Conservation (phyloP, 768 basidiomycete genomes). For the Hypholoma sublateritium region DNA sequence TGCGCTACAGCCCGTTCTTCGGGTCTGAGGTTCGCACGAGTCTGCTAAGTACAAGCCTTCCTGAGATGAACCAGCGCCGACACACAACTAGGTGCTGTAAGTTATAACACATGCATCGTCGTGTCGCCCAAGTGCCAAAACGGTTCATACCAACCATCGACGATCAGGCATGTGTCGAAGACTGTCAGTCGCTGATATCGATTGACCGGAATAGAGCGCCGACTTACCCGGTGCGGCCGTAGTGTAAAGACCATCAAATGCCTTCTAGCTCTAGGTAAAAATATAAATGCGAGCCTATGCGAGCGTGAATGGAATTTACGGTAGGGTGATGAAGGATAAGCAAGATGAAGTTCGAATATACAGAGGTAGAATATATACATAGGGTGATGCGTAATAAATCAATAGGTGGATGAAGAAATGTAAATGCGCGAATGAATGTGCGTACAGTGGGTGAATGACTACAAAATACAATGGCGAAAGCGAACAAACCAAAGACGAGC, state of each 20-base stretch:
- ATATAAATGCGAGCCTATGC: neutral
- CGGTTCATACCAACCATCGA: neutral
- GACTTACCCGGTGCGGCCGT: neutral
- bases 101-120: too few species aligned
- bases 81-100: too few species aligned
- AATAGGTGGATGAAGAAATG: neutral
- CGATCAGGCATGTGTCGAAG: neutral
- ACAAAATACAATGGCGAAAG: slow-evolving; percentile 4
- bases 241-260: neutral
- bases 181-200: neutral
- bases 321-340: neutral
- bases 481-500: neutral
- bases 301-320: neutral
- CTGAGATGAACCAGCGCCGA: too few species aligned
- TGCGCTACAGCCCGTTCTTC: too few species aligned
- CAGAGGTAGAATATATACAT: slow-evolving; percentile 3
- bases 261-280: neutral
- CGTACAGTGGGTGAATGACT: slow-evolving; percentile 3
- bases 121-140: too few species aligned
- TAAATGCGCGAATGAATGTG: slow-evolving; percentile 1
- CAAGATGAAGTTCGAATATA: neutral
- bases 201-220: too few species aligned
- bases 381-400: slow-evolving; percentile 3
- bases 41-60: too few species aligned
- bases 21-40: too few species aligned